A percentile compares a stretch with the other conserved stretches of the same genome.
Conservation (phyloP, 2,329 filamentous ascomycete species). For the Venturia asperata region DNA sequence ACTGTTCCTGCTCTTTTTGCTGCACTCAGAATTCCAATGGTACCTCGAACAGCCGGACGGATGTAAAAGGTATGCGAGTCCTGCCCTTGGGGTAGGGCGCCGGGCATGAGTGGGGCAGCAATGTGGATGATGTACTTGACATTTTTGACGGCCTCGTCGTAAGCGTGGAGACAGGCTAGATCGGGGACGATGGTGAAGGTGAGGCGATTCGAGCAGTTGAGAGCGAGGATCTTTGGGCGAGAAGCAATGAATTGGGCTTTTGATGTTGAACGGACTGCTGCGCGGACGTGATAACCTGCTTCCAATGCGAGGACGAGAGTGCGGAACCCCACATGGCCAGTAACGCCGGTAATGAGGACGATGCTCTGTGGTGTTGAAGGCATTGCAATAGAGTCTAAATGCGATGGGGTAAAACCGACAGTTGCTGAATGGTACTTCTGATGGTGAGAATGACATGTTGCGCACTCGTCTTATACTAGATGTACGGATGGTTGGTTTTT, state of each 20-base stretch:
- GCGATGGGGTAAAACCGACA: background rate
- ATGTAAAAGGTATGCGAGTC: constrained; percentile 22
- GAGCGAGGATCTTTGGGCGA: background rate
- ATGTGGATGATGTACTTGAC: too few species aligned
- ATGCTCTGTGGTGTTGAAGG: background rate
- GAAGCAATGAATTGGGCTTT: background rate
- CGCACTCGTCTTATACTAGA: background rate
- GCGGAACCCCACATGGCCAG: too few species aligned
- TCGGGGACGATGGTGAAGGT: constrained; percentile 33
- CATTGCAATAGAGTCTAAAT: background rate
- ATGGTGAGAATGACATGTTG: background rate
- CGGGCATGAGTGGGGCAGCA: constrained; percentile 22
- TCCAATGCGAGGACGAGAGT: too few species aligned
- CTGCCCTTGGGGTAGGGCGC: constrained; percentile 17
- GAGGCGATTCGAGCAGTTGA: constrained; percentile 11
- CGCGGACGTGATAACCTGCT: too few species aligned
- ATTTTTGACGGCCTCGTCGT: constrained; percentile 36
- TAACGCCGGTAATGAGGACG: too few species aligned
- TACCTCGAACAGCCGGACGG: constrained; percentile 31
- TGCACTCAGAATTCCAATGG: constrained; percentile 33
- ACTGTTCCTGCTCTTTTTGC: constrained; percentile 31
- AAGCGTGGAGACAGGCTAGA: constrained; percentile 33
- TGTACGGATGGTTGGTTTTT: too few species aligned
- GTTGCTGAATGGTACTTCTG: background rate
- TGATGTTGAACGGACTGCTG: background rate